Evolutionary conservation across 768 basidiomycete species (phyloP), one percentile per base, ranked within the genome.

Genomic region (Mycena alexandri): DNA sequence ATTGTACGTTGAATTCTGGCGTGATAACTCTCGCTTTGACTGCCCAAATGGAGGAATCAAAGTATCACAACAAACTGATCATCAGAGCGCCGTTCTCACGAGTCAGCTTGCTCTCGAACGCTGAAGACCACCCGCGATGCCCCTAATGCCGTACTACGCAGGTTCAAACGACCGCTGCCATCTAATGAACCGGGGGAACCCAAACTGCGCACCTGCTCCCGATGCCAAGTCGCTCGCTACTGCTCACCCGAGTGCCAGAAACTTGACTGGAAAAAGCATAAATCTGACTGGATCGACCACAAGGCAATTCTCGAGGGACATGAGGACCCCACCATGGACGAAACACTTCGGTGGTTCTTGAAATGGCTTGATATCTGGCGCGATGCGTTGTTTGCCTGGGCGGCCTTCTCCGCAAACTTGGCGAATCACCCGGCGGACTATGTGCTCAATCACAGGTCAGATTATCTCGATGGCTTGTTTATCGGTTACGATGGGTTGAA

Each of bases 181-280:
- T 24, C 21, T 25, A 56, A 51, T n/a, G 10, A 56, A 29, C 41
- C 55, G 3, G 61, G 61, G 42, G 44, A 63, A 9, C 44, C 52
- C 1, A 54, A 55, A 34, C 46, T 57, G 55, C 54, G 63, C 10
- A 64, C 14, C 25, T 64, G 63, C 38, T 24, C 54, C 50, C 54
- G 63, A 19, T 64, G 63, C 24, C 54, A 51, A 2, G 34, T 64
- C 8, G 55, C 62, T 11, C 52, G 53, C 3, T 64, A 57, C 12
- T 64, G 63, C 17, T 64, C 63, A 11, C 19, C 62, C 0, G 36
- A 42, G 42, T 64, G 63, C 24, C 63, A 64, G 43, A 56, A 29
- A 9, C 24, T 50, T 22, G 47, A 57, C 47, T 64, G 63, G 63
- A 41, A 50, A 12, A 19, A n/a, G 9, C 60, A 61, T 29, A 50